Base-by-base conservation (phyloP, 257 asterid species). In the Gentiana macrophylla region DNA sequence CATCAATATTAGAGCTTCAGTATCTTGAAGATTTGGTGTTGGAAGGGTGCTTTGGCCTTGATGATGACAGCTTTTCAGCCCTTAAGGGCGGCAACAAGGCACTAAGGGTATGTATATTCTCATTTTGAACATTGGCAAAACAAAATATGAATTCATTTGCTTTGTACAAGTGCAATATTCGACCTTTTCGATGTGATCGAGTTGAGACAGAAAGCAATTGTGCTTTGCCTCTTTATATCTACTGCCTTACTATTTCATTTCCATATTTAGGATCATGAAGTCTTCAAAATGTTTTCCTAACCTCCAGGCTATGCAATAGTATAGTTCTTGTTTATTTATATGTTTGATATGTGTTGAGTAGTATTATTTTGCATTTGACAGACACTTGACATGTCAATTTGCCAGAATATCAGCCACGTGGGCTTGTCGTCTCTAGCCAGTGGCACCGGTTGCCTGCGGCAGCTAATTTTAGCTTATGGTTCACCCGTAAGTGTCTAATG, bases 331-430 rank as follows among this genome's bases (percentile, higher is more conserved):
- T 41, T 41, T 24, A 24, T 24, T 24, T 24, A 24, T 24, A 24
- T 0, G 13, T 1, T 32, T 4, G 34, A 2, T 46, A 44, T 45
- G 13, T 58, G 12, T 65, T 66, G 62, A 66, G 59, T 37, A 45
- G 43, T 36, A 37, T 32, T 6, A 49, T 36, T 64, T 62, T 64
- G 37, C 64, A n/a, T 73, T 68, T 56, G 58, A 67, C 88, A 91
- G 97, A 80, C 72, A 56, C 95, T 91, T 49, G 86, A 91, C 75
- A 79, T 91, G 79, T 84, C 98, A 5, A 79, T 93, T 81, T 84
- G 97, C 66, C 92, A 76, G 74, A 87, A 81, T 58, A 75, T 85
- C 43, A 85, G 88, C 53, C 86, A 78, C n/a, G 73, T 77, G 55
- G 93, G 93, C 37, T 77, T 91, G 70, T 91, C 94, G 24, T 79